Base-by-base conservation (phyloP, 2,329 filamentous ascomycete genomes). In the Fusarium humuli region DNA sequence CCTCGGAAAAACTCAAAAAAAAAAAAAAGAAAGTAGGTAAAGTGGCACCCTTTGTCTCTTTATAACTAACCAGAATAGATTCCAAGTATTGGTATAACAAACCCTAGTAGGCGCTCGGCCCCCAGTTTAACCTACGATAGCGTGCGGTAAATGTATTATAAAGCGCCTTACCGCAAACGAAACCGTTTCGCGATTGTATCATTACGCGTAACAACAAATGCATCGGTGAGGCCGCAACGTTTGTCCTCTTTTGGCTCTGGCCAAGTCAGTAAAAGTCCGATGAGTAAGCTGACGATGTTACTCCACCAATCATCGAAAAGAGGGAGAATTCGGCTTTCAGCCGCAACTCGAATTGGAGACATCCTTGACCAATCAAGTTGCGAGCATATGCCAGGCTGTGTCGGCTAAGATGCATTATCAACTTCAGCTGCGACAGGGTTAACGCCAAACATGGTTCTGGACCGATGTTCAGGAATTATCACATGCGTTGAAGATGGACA, bases 101-200 rank as follows among this genome's bases (percentile, higher is more conserved):
- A 34, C 16, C 16, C 2, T 0, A 6, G 5, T 10, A 34, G 10
- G 0, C 2, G 16, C 32, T 10, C 5, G 16, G 32, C 16, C 5
- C 1, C 2, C 16, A 18, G 16, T 6, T 34, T 5, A 10, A 34
- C 4, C 7, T 18, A 9, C 14, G 4, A 34, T 16, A 12, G 14
- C 30, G 14, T 7, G 30, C 7, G 14, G 6, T 6, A 32, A 14
- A 32, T 14, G 13, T 6, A 32, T 32, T 6, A 30, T 30, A 14
- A 30, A 14, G 12, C 32, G 32, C 16, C 16, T 3, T 18, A 18
- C 16, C 16, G 6, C 32, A 10, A 10, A 34, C 2, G 4, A 6
- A 34, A 34, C 32, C 0, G 16, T 16, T 34, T 18, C 32, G 1
- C 9, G 5, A 34, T 34, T 1, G 5, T 11, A 0, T 34, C 0